phyloP scores from a whole-genome alignment of 768 basidiomycete genomes.

The Pleurotus giganteus region DNA sequence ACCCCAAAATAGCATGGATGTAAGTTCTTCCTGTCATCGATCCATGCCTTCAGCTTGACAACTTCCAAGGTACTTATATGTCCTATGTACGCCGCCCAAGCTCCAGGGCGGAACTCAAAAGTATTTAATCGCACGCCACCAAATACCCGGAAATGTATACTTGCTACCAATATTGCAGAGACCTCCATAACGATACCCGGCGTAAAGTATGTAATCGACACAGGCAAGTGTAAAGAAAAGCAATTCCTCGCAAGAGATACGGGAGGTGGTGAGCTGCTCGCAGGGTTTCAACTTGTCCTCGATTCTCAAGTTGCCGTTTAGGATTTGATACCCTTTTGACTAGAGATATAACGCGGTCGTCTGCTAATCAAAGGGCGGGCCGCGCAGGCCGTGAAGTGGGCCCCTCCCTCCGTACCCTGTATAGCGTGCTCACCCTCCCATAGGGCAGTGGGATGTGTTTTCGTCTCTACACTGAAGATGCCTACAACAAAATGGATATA shows the following conservation, averaged over 20 bases:
- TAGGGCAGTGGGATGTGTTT: slow-evolving; percentile 86
- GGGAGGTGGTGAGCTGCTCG: slow-evolving; percentile 55
- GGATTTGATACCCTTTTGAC: slow-evolving; percentile 88
- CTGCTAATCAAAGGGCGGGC: slow-evolving; percentile 91
- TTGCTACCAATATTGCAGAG: slow-evolving; percentile 98
- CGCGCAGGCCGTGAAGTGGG: slow-evolving; percentile 91
- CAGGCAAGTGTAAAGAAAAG: slow-evolving; percentile 96
- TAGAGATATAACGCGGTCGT: slow-evolving; percentile 83
- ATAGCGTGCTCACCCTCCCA: background rate
- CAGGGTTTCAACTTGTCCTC: background rate
- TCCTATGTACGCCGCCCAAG: slow-evolving; percentile 86
- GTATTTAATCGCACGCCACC: slow-evolving; percentile 70
- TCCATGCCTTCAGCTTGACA: slow-evolving; percentile 7
- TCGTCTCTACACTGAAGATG: slow-evolving; percentile 85
- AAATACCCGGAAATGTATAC: slow-evolving; percentile 82
- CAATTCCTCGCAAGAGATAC: slow-evolving; percentile 67
- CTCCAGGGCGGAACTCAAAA: slow-evolving; percentile 70
- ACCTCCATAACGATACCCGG: slow-evolving; percentile 98
- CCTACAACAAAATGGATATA: slow-evolving; percentile 62
- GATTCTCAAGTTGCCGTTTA: slow-evolving; percentile 21
- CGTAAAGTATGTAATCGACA: slow-evolving; percentile 93
- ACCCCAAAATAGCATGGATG: slow-evolving; percentile 53
- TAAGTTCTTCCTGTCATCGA: slow-evolving; percentile 23
- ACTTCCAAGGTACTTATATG: slow-evolving; percentile 61
- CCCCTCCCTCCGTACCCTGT: background rate